These are phyloP conservation scores for Trypanosoma theileri DNA, from an alignment of 208 protist genomes.

Conservation along the genomic window DNA sequence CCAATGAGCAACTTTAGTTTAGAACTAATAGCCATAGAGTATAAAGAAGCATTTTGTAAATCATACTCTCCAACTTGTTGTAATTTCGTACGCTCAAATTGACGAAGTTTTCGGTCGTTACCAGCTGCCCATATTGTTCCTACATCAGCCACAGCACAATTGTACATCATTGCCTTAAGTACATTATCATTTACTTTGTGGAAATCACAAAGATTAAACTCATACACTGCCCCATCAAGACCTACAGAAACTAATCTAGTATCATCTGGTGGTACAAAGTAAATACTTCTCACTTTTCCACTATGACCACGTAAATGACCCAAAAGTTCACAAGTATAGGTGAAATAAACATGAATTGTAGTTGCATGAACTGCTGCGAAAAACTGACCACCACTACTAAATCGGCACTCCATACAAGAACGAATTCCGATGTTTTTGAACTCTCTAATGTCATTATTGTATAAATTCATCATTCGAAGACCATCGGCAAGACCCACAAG, in stretches of 20 bases:
- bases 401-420: slow-evolving; percentile 90
- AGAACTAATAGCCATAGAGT: slow-evolving; percentile 83
- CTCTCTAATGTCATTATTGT: slow-evolving; percentile 94
- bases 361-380: slow-evolving; percentile 96
- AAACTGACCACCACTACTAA: slow-evolving; percentile 95
- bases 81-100: slow-evolving; percentile 78
- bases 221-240: slow-evolving; percentile 95
- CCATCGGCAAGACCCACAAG: slow-evolving; percentile 95
- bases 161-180: slow-evolving; percentile 93
- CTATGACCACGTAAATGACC: slow-evolving; percentile 95
- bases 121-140: slow-evolving; percentile 92
- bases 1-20: slow-evolving; percentile 93
- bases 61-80: slow-evolving; percentile 66
- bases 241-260: slow-evolving; percentile 89
- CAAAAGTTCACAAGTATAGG: slow-evolving; percentile 95
- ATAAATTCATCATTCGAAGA: slow-evolving; percentile 95
- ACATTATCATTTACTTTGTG: slow-evolving; percentile 92
- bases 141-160: slow-evolving; percentile 79
- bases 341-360: slow-evolving; percentile 96
- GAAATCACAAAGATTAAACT: slow-evolving; percentile 93
- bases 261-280: slow-evolving; percentile 92
- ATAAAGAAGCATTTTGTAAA: slow-evolving; percentile 70
- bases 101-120: slow-evolving; percentile 92
- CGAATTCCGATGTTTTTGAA: slow-evolving; percentile 94
- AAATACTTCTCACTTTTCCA: slow-evolving; percentile 89